Percentiles rank a stretch among this genome's conserved stretches.
Evolutionary conservation across 2,329 filamentous ascomycete species (phyloP).

Genomic region (Xylariomycetidae sp.): DNA sequence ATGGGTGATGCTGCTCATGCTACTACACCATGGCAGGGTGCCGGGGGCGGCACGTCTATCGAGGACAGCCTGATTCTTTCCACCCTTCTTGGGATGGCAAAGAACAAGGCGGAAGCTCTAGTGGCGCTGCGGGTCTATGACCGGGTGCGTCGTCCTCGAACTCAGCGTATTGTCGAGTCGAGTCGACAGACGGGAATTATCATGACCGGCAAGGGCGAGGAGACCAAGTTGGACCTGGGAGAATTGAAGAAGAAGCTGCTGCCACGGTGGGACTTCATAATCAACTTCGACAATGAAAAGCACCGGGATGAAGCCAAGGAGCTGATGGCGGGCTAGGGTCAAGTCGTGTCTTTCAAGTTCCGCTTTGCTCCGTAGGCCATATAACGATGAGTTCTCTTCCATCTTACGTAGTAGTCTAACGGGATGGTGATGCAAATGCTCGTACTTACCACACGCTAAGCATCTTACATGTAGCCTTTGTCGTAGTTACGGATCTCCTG

Average conservation of each 20-base stretch:
- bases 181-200: conserved; percentile 15
- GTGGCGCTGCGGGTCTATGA: conserved; percentile 15
- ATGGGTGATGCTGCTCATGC: conserved; percentile 15
- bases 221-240: conserved; percentile 5
- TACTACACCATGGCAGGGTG: conserved; percentile 16
- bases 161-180: conserved; percentile 18
- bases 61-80: conserved; percentile 18
- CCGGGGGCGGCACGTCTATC: conserved; percentile 17
- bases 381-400: too few species aligned
- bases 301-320: conserved; percentile 13
- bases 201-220: conserved; percentile 6
- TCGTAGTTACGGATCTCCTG: too few species aligned
- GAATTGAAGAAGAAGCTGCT: conserved; percentile 8
- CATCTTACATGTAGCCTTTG: too few species aligned
- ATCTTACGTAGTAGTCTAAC: too few species aligned
- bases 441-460: too few species aligned
- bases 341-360: too few species aligned
- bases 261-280: conserved; percentile 16
- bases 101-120: conserved; percentile 7
- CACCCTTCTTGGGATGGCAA: conserved; percentile 11
- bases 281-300: conserved; percentile 15
- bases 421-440: too few species aligned
- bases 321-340: too few species aligned
- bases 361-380: too few species aligned
- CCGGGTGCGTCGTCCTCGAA: conserved; percentile 14